Evolutionary conservation across 1,284 basidiomycete genomes (phyloP).

Genomic region (Sanghuangporus weigelae): DNA sequence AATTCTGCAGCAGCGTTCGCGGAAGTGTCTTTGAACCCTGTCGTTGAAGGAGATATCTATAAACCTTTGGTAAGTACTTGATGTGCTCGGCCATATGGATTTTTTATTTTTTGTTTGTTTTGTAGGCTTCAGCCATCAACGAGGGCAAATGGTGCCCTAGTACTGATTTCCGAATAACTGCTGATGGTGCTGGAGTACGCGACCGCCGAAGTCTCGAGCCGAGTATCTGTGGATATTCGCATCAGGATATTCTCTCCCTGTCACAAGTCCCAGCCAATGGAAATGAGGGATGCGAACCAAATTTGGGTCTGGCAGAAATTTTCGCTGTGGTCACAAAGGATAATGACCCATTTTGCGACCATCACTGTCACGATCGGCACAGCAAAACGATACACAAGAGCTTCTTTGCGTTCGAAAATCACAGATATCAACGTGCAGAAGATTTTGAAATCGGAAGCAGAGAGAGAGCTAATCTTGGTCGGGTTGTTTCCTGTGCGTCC

Average conservation of each 20-base stretch:
- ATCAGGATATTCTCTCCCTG: too few species aligned
- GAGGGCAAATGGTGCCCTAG: background rate
- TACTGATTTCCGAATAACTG: background rate
- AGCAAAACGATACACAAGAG: background rate
- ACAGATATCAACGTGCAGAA: background rate
- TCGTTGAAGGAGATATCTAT: too few species aligned
- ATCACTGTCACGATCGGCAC: background rate
- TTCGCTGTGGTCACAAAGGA: background rate
- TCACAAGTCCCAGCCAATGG: too few species aligned
- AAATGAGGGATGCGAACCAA: too few species aligned
- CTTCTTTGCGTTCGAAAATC: background rate
- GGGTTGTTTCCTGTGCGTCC: background rate
- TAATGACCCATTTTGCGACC: background rate
- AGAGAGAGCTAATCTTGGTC: background rate
- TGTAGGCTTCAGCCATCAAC: background rate
- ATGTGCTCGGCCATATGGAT: too few species aligned
- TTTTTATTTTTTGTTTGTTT: too few species aligned
- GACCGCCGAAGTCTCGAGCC: background rate
- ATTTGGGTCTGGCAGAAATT: background rate
- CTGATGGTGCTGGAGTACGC: background rate
- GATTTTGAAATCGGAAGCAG: background rate
- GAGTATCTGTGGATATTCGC: background rate
- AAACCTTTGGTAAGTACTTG: too few species aligned
- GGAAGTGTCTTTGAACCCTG: background rate
- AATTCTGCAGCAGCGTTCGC: background rate